A percentile compares a stretch with the other conserved stretches of the same genome.
phyloP scores from a whole-genome alignment of 2,329 filamentous ascomycete species.

The Blastomyces emzantsi region DNA sequence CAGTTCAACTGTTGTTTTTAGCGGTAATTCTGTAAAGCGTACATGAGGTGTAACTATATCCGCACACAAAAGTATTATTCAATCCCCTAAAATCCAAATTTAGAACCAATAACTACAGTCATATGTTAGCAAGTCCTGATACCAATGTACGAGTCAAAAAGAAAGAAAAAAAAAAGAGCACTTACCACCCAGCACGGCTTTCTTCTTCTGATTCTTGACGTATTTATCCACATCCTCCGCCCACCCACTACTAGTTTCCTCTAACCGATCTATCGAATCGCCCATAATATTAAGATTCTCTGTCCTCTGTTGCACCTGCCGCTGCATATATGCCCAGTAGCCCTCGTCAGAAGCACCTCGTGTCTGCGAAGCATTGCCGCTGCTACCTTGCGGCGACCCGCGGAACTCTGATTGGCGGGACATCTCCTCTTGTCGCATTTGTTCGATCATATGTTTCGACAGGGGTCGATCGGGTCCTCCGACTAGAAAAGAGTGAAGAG shows the following conservation, averaged over 20 bases:
- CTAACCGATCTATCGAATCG: conserved; percentile 74
- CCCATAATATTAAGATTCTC: conserved; percentile 76
- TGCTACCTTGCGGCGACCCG: background rate
- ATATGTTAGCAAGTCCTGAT: background rate
- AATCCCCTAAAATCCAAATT: conserved; percentile 33
- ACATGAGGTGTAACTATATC: background rate
- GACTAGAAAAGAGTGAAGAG: conserved; percentile 37
- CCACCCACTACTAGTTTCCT: conserved; percentile 73
- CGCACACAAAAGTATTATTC: background rate
- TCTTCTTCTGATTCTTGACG: conserved; percentile 78
- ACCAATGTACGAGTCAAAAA: background rate
- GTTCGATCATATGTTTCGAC: conserved; percentile 78
- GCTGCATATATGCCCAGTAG: conserved; percentile 69
- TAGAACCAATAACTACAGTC: conserved; percentile 31
- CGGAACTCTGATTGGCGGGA: conserved; percentile 30
- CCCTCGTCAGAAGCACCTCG: conserved; percentile 48
- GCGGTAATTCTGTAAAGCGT: background rate
- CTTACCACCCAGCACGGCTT: conserved; percentile 60
- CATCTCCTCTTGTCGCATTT: conserved; percentile 64
- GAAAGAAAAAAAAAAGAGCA: background rate
- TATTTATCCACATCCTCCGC: conserved; percentile 83
- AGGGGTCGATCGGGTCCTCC: conserved; percentile 80
- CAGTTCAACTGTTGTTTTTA: background rate
- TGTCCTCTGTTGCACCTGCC: conserved; percentile 82
- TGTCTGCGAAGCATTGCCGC: background rate